Conservation (phyloP, 2,329 filamentous ascomycete species). For the Rosellinia necatrix region DNA sequence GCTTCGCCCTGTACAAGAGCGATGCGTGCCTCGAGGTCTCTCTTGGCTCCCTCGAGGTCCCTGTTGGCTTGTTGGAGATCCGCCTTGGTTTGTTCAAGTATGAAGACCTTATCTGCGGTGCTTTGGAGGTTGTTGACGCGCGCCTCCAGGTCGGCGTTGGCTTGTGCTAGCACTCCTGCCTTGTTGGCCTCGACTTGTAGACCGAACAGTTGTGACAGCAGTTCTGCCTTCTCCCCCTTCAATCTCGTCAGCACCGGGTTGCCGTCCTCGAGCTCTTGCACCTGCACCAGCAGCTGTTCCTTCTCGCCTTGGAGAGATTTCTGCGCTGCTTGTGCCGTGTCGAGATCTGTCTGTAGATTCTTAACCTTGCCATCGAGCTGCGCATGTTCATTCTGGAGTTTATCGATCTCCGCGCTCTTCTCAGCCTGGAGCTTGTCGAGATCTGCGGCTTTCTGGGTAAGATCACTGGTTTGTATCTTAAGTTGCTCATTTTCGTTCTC, state of each 20-base stretch:
- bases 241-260: slow-evolving; percentile 29
- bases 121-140: slow-evolving; percentile 28
- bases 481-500: slow-evolving; percentile 35
- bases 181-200: slow-evolving; percentile 27
- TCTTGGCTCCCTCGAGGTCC: not conserved
- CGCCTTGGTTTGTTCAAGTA: slow-evolving; percentile 24
- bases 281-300: slow-evolving; percentile 30
- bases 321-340: slow-evolving; percentile 33
- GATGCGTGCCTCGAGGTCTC: slow-evolving; percentile 20
- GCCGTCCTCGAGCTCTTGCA: slow-evolving; percentile 34
- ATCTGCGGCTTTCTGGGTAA: slow-evolving; percentile 33
- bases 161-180: slow-evolving; percentile 23
- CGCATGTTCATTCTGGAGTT: slow-evolving; percentile 35
- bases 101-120: slow-evolving; percentile 31
- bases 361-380: slow-evolving; percentile 35
- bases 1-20: slow-evolving; percentile 25
- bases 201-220: slow-evolving; percentile 28
- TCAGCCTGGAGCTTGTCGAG: slow-evolving; percentile 35
- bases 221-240: slow-evolving; percentile 34
- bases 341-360: slow-evolving; percentile 35
- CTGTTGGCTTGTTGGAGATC: slow-evolving; percentile 25
- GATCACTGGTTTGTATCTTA: slow-evolving; percentile 30
- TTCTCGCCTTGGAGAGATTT: slow-evolving; percentile 32
- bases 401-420: slow-evolving; percentile 20
- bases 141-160: slow-evolving; percentile 33